Base-by-base conservation (phyloP, 2,329 filamentous ascomycete species). In the Sordariomycetes sp. region DNA sequence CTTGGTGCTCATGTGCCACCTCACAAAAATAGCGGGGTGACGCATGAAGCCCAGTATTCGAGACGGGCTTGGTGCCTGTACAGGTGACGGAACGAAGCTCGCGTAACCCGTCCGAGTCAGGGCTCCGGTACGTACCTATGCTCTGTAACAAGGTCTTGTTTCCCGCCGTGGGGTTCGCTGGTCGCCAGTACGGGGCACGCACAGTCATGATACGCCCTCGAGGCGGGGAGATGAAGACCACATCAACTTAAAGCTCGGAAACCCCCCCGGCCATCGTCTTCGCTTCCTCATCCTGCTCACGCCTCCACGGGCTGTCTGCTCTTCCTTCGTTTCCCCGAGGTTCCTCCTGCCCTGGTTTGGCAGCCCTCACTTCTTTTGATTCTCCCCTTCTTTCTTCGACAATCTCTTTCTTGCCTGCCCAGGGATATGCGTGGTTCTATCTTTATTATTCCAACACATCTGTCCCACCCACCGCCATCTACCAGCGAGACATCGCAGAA, bases 261-360 rank as follows among this genome's bases (percentile, higher is more conserved):
- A 28, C 50, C 5, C 3, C 22, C 24, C 22, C 10, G 2, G 24
- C 10, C 2, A 2, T 28, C 24, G 8, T 20, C 51, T 32, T 15
- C 24, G 51, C n/a, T 32, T 52, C 15, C 51, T n/a, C 45, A 5
- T 54, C 15, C 54, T 48, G 8, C 51, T 34, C 42, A 20, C 45
- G 17, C 45, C 48, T 24, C 48, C 20, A 28, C 48, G 12, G 22
- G 20, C 48, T n/a, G 10, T 28, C 25, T 50, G 36, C 36, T 42
- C n/a, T 51, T 56, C 42, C 10, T 42, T 56, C 42, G 15, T 12
- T 52, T 53, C 28, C 45, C 48, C 36, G 50, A 52, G 45, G 55
- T 34, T 20, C 2, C 17, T 45, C 35, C 8, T 52, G 55, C 55
- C 55, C 55, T 57, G 55, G 55, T 57, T 25, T 53, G 55, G 55